Evolutionary conservation across 495 filamentous ascomycete genomes (phyloP).

Genomic region (Tuber aestivum): DNA sequence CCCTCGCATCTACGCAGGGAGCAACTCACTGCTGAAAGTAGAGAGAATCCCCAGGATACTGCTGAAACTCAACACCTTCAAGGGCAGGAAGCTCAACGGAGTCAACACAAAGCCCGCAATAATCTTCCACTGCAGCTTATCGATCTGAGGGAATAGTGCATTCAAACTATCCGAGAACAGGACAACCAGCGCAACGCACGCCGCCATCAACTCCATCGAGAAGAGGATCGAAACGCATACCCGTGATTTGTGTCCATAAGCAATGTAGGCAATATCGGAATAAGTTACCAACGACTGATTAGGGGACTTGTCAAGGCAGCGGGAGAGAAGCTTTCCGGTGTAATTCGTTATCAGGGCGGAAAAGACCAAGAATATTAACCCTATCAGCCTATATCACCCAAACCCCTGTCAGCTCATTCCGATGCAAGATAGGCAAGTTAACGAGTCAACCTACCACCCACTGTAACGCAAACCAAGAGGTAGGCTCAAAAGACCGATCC

Average conservation of each 20-base stretch:
- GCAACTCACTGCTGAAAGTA: conserved; percentile 71
- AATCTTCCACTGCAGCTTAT: conserved; percentile 74
- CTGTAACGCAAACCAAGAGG: conserved; percentile 85
- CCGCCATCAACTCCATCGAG: conserved; percentile 76
- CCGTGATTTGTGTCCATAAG: conserved; percentile 78
- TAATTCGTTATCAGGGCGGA: conserved; percentile 72
- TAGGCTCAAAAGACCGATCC: conserved; percentile 80
- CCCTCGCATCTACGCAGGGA: conserved; percentile 1
- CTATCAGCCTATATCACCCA: conserved; percentile 52
- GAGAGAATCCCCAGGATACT: conserved; percentile 85
- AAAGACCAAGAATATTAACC: conserved; percentile 66
- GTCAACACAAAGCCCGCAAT: conserved; percentile 73
- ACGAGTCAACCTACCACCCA: conserved; percentile 57
- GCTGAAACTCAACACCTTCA: conserved; percentile 79
- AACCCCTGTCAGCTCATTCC: conserved; percentile 13
- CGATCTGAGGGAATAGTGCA: conserved; percentile 67
- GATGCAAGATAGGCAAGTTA: conserved; percentile 10
- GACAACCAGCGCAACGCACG: conserved; percentile 85
- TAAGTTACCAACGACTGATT: conserved; percentile 71
- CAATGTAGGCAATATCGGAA: conserved; percentile 86
- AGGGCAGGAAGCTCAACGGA: conserved; percentile 77
- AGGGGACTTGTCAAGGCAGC: conserved; percentile 78
- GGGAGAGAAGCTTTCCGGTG: conserved; percentile 78
- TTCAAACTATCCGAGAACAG: conserved; percentile 88
- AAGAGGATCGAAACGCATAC: conserved; percentile 78